These are phyloP conservation scores for Kwoniella newhampshirensis DNA, from an alignment of 768 basidiomycete genomes.

Conservation along the genomic window DNA sequence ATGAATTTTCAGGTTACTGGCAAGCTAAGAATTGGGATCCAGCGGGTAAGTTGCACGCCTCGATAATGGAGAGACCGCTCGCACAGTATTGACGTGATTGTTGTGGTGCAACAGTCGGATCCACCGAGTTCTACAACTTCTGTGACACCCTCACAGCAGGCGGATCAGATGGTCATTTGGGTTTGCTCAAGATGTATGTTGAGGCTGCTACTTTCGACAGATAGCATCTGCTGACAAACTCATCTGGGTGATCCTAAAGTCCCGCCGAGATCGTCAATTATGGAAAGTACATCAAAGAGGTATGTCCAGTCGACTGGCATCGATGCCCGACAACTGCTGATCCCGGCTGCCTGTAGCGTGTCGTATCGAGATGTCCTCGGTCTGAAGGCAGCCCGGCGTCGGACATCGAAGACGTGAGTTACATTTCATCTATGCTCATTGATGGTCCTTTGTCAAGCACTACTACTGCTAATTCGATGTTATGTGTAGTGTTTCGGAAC, in stretches of 20 bases:
- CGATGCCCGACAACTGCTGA: too few species aligned
- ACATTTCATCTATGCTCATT: too few species aligned
- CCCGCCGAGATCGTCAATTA: slow-evolving; percentile 32
- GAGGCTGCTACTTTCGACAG: neutral
- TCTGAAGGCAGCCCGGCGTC: slow-evolving; percentile 25
- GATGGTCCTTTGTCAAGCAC: neutral
- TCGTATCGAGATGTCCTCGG: slow-evolving; percentile 39
- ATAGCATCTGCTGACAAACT: slow-evolving; percentile 1
- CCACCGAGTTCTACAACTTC: slow-evolving; percentile 42
- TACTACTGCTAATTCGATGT: slow-evolving; percentile 1
- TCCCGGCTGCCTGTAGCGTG: too few species aligned
- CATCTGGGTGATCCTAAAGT: slow-evolving; percentile 17
- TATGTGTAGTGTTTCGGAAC: slow-evolving; percentile 79
- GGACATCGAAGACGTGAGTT: slow-evolving; percentile 35
- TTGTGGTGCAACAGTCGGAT: slow-evolving; percentile 49
- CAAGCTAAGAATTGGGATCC: slow-evolving; percentile 89
- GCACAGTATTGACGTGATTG: neutral
- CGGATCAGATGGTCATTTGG: slow-evolving; percentile 28
- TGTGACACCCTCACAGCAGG: slow-evolving; percentile 44
- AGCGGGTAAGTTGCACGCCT: slow-evolving; percentile 52
- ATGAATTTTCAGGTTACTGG: slow-evolving; percentile 70
- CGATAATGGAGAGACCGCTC: too few species aligned
- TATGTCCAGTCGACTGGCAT: slow-evolving; percentile 44
- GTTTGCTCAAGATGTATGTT: slow-evolving; percentile 54
- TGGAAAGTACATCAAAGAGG: slow-evolving; percentile 67